Percentiles rank a stretch among this genome's conserved stretches.
Evolutionary conservation across 2,329 filamentous ascomycete genomes (phyloP).

Genomic region (Claviceps africana): DNA sequence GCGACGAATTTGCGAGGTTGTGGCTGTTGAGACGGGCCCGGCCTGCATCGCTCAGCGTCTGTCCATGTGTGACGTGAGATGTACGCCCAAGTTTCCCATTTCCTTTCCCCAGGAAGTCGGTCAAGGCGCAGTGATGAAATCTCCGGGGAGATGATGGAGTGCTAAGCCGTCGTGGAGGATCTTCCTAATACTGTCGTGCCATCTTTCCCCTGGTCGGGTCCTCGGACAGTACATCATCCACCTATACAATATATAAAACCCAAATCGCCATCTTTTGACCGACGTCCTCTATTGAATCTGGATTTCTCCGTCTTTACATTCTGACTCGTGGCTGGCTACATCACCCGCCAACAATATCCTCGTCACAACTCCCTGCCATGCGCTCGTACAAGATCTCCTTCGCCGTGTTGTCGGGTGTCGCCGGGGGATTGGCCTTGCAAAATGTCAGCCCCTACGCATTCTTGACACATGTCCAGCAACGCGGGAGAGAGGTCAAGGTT

Average conservation of each 20-base stretch:
- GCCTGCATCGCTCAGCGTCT: too few species aligned
- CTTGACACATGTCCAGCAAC: too few species aligned
- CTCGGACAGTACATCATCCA: not conserved
- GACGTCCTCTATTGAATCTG: not conserved
- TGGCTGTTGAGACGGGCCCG: too few species aligned
- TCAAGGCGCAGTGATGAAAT: not conserved
- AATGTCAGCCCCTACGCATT: not conserved
- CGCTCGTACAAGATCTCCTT: not conserved
- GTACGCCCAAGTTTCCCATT: not conserved
- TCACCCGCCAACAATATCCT: not conserved
- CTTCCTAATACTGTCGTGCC: not conserved
- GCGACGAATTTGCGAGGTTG: too few species aligned
- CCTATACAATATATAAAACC: not conserved
- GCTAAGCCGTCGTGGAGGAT: not conserved
- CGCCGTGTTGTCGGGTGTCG: not conserved
- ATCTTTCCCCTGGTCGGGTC: not conserved
- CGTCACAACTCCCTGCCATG: not conserved
- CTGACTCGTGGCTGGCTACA: not conserved
- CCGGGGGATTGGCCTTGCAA: not conserved
- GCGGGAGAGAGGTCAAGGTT: not conserved
- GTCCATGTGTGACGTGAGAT: not conserved
- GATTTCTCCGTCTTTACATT: not conserved
- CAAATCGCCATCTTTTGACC: not conserved
- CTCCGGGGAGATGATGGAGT: not conserved
- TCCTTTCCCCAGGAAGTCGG: not conserved